Base-by-base conservation (phyloP, 1,284 basidiomycete species). In the Trichosporon faecale region DNA sequence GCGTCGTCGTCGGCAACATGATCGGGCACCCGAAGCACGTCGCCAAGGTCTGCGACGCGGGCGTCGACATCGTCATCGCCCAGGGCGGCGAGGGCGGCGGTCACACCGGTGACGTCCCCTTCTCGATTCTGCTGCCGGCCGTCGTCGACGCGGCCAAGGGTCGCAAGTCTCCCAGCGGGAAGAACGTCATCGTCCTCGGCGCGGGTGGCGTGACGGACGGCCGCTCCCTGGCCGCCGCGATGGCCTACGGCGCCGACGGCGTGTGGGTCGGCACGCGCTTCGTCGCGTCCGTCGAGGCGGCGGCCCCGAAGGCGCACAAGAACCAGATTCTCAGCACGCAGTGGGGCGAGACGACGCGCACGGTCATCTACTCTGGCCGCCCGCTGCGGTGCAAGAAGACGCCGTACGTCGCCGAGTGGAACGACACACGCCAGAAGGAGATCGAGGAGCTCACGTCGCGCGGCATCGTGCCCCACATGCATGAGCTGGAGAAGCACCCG, bases 221-320 rank as follows among this genome's bases (percentile, higher is more conserved):
- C 2, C 87, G 92, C 68, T 88, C 91, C 66, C 86, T 95, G 18
- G 93, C 92, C 9, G 91, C 93, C 14, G 91, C 93, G 77, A 83
- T 95, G 66, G 86, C 89, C 79, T 94, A 89, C 87, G 93, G 93
- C 74, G 93, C 93, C 33, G 86, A 91, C 76, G 93, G 88, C 85
- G 85, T 94, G 81, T 94, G 93, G 93, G 91, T 94, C 65, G 94
- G 94, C 46, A 93, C 92, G 2, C 88, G 94, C 52, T 97, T 97
- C 78, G 92, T 97, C 27, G 94, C 94, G 21, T 71, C 68, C n/a
- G 68, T 52, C 11, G 72, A 73, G 82, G 92, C 93, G 37, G 87
- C 86, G 40, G 94, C 94, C 4, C 90, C 92, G 1, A 90, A 91
- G 80, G 86, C 86, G 72, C 94, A 95, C 85, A 95, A 95, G 84